A percentile compares a stretch with the other conserved stretches of the same genome.
Evolutionary conservation across 805 yeast species (phyloP).

Genomic region (Starmera amethionina): DNA sequence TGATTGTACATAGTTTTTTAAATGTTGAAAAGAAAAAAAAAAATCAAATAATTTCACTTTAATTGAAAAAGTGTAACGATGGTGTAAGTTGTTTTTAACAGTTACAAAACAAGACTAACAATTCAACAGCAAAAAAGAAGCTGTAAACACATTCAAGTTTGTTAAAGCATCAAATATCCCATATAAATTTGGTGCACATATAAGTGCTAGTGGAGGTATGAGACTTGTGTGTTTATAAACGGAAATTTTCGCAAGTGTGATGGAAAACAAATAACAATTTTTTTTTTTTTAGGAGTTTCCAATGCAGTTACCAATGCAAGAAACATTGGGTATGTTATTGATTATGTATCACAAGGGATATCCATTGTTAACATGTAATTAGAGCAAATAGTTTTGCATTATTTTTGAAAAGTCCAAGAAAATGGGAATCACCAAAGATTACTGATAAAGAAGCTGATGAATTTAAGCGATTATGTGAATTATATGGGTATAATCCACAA

Average conservation of each 20-base stretch:
- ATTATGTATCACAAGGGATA: not conserved
- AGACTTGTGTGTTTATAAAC: not conserved
- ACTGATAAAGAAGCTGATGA: slow-evolving; percentile 54
- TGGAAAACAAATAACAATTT: not conserved
- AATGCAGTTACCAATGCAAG: slow-evolving; percentile 54
- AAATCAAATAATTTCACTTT: too few relatives aligned
- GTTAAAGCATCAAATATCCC: slow-evolving; percentile 33
- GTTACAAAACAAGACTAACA: too few relatives aligned
- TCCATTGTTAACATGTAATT: not conserved
- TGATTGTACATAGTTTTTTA: too few relatives aligned
- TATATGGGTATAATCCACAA: slow-evolving; percentile 57
- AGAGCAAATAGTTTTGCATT: slow-evolving; percentile 80
- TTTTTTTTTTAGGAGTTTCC: slow-evolving; percentile 34
- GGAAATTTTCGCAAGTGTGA: too few relatives aligned
- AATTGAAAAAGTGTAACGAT: too few relatives aligned
- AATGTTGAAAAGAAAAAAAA: too few relatives aligned
- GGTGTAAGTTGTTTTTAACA: too few relatives aligned
- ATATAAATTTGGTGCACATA: slow-evolving; percentile 82
- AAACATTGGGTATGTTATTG: slow-evolving; percentile 31
- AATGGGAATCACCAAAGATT: slow-evolving; percentile 82
- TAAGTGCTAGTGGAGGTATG: slow-evolving; percentile 67
- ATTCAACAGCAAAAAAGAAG: slow-evolving; percentile 5
- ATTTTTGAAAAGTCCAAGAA: slow-evolving; percentile 81
- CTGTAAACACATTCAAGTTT: slow-evolving; percentile 19
- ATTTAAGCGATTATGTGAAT: slow-evolving; percentile 54